Evolutionary conservation across 352 stramenopile genomes (phyloP), one percentile per base, ranked within the genome.

Genomic region (Globisporangium rhizosaccharum): DNA sequence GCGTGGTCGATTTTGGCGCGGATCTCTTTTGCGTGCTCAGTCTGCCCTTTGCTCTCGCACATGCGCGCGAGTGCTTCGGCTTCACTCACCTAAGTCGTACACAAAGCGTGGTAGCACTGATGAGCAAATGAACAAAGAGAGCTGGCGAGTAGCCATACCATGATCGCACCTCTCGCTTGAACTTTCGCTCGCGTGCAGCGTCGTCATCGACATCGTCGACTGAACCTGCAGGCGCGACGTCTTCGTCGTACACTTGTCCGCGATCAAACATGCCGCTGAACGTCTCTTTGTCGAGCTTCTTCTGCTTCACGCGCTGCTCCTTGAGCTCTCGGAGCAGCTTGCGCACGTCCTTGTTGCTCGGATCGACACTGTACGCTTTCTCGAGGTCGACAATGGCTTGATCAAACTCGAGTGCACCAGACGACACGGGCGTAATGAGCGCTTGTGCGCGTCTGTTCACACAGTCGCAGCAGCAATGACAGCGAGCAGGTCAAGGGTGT

Each of bases 241-340:
- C 57, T n/a, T 76, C 66, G 20, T 76, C 67, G 47, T 88, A 90
- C 5, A 94, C 70, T 26, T 77, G 56, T 0, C 85, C 85, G 53
- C 83, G 78, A 26, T 87, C 63, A 44, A 93, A 94, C 85, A 94
- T 92, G 17, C 83, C 85, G 12, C 68, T 90, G 63, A 94, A 94
- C 5, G 85, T 94, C 11, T 76, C 67, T 53, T 79, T 79, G 51
- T 94, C 85, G 18, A 90, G 61, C 39, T 80, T 57, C 18, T 72
- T 78, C 59, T 94, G 85, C 26, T 79, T 80, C 1, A 66, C 63
- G 17, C 81, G 68, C 51, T 91, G 81, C 30, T 90, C 78, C 49
- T 83, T 80, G 2, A 93, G 61, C 51, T 88, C 75, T 14, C 76
- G 80, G 23, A 89, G 77, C 3, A 92, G 63, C 53, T 86, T 90